Base-by-base conservation (phyloP, 805 yeast genomes). In the Kurtzmaniella cleridarum region DNA sequence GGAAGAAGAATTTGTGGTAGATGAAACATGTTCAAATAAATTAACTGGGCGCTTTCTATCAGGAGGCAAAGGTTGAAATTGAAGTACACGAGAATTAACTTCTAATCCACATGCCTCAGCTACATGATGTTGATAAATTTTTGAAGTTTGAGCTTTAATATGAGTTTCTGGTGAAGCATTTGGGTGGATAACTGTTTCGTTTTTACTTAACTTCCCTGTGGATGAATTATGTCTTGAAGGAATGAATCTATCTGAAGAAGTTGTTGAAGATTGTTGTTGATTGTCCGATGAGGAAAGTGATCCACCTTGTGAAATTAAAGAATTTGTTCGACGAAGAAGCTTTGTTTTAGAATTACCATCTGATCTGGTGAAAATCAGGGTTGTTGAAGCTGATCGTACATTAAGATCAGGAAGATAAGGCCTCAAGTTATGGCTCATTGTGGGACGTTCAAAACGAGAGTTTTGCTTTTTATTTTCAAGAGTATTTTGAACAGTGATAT, bases 51-150 rank as follows among this genome's bases (percentile, higher is more conserved):
- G 58, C 48, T 62, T 63, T 14, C 72, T 49, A 44, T 78, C 83
- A 3, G 97, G 97, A 8, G 96, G 88, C 15, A 73, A 63, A n/a
- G 93, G 95, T 57, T 86, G 83, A 60, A 84, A 91, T 50, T 87
- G 89, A 42, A 91, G 65, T 29, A 93, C 86, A 46, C 96, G 71
- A 45, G 86, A 83, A 44, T 87, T 83, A 52, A 85, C 76, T 41
- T 84, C 82, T 36, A 89, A 69, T 0, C 98, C 98, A 59, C 97
- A 91, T 0, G 97, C 98, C 54, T 84, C 84, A 0, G 97, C 98
- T 2, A 91, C 95, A 20, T 87, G 81, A 50, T 78, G 78, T 57
- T 84, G 83, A 53, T 86, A 87, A 4, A 75, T 72, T 44, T 71
- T 69, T 7, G 73, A 61, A 3, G 76, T 74, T 51, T 75, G 79